Evolutionary conservation across 306 rosid species (phyloP).

Genomic region (Ormosia semicastrata): DNA sequence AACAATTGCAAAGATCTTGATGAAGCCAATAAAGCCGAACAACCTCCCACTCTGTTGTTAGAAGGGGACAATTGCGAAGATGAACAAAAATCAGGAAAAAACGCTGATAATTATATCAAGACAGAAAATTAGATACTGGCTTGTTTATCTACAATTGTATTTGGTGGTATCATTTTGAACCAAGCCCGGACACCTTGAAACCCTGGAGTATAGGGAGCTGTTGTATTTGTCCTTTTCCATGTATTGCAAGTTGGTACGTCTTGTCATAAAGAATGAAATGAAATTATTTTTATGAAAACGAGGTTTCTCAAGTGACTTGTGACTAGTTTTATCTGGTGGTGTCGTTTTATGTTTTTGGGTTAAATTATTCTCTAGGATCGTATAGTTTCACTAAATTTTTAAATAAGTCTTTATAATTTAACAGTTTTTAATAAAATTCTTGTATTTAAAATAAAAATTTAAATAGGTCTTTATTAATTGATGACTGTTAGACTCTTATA

Average conservation of each 20-base stretch:
- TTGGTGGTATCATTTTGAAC: conserved; percentile 2
- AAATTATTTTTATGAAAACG: background rate
- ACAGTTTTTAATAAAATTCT: too few relatives aligned
- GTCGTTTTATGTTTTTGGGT: background rate
- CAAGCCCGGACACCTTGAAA: background rate
- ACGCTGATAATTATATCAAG: conserved; percentile 22
- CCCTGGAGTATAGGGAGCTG: background rate
- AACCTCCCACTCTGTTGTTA: conserved; percentile 30
- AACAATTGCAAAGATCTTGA: conserved; percentile 26
- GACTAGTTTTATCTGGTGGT: background rate
- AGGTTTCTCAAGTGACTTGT: background rate
- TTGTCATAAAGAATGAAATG: background rate
- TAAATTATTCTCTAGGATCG: too few relatives aligned
- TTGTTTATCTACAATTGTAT: conserved; percentile 7
- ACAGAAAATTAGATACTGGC: conserved; percentile 14
- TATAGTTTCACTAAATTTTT: too few relatives aligned
- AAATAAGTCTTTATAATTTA: too few relatives aligned
- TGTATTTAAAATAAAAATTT: too few relatives aligned
- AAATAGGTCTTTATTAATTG: too few relatives aligned
- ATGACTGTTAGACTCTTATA: too few relatives aligned
- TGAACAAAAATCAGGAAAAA: conserved; percentile 30
- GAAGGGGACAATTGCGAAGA: conserved; percentile 28
- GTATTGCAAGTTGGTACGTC: background rate
- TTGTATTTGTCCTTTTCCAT: background rate
- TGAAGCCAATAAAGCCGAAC: conserved; percentile 42